These are phyloP conservation scores for Geoglossum cookeanum DNA, from an alignment of 2,329 filamentous ascomycete species.

Conservation along the genomic window DNA sequence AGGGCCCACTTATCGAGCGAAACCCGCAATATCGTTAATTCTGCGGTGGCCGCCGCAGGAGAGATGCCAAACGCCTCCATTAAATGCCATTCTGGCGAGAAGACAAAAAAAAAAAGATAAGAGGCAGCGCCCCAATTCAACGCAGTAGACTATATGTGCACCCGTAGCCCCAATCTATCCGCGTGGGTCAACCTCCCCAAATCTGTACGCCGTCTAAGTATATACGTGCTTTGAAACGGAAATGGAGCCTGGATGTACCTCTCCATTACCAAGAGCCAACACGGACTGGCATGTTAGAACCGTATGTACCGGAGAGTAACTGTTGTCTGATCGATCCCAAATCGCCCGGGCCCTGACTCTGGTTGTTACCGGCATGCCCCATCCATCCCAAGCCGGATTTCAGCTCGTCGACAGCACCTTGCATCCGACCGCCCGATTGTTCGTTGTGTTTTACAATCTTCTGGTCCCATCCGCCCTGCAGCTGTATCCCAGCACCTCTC, in stretches of 20 bases:
- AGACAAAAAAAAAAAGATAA: neutral
- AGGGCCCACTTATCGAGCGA: too few species aligned
- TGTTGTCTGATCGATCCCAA: conserved; percentile 33
- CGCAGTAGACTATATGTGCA: neutral
- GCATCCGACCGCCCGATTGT: conserved; percentile 63
- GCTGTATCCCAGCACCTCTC: conserved; percentile 69
- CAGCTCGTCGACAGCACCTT: conserved; percentile 61
- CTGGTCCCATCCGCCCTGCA: conserved; percentile 88
- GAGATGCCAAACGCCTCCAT: neutral
- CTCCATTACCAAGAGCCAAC: conserved; percentile 33
- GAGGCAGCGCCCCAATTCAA: neutral
- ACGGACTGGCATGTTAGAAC: conserved; percentile 31
- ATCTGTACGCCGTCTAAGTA: neutral
- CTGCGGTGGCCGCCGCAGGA: too few species aligned
- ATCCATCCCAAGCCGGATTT: conserved; percentile 62
- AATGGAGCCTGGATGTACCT: neutral
- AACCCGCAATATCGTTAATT: too few species aligned
- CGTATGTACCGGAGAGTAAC: conserved; percentile 36
- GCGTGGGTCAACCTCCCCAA: neutral
- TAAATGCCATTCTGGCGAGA: neutral
- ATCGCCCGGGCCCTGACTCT: conserved; percentile 15
- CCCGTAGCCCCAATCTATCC: neutral
- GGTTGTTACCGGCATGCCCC: conserved; percentile 22
- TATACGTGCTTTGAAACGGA: neutral
- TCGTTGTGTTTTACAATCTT: conserved; percentile 75